Evolutionary conservation across 2,329 filamentous ascomycete species (phyloP).

Genomic region (Botrytis fragariae): DNA sequence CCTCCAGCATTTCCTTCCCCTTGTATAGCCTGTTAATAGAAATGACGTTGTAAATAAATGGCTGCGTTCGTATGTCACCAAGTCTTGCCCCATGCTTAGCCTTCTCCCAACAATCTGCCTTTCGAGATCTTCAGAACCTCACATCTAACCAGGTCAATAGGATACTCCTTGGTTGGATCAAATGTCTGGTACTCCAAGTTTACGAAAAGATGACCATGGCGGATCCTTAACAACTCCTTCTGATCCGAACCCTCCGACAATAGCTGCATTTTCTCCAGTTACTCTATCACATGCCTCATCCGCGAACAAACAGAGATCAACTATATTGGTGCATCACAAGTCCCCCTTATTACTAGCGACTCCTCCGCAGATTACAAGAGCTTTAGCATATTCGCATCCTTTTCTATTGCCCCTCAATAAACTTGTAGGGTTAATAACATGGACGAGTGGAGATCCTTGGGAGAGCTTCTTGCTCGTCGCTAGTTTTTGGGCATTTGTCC

Average conservation of each 20-base stretch:
- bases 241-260: slow-evolving; percentile 63
- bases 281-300: slow-evolving; percentile 64
- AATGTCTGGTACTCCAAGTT: slow-evolving; percentile 38
- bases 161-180: slow-evolving; percentile 39
- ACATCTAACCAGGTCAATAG: slow-evolving; percentile 29
- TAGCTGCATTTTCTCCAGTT: slow-evolving; percentile 85
- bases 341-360: slow-evolving; percentile 90
- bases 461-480: slow-evolving; percentile 90
- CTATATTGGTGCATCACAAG: slow-evolving; percentile 95
- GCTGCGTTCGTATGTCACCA: slow-evolving; percentile 38
- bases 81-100: slow-evolving; percentile 16
- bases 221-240: slow-evolving; percentile 26
- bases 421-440: slow-evolving; percentile 80
- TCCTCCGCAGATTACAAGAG: slow-evolving; percentile 89
- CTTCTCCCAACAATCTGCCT: slow-evolving; percentile 8
- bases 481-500: slow-evolving; percentile 77
- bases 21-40: slow-evolving; percentile 26
- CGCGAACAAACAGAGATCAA: slow-evolving; percentile 75
- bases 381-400: slow-evolving; percentile 91
- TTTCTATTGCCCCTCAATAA: slow-evolving; percentile 89
- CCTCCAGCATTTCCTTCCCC: background rate
- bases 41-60: slow-evolving; percentile 39
- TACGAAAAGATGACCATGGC: slow-evolving; percentile 34
- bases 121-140: slow-evolving; percentile 8
- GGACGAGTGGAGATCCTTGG: slow-evolving; percentile 93